Conservation (phyloP, 2,329 filamentous ascomycete species). For the Colletotrichum siamense region DNA sequence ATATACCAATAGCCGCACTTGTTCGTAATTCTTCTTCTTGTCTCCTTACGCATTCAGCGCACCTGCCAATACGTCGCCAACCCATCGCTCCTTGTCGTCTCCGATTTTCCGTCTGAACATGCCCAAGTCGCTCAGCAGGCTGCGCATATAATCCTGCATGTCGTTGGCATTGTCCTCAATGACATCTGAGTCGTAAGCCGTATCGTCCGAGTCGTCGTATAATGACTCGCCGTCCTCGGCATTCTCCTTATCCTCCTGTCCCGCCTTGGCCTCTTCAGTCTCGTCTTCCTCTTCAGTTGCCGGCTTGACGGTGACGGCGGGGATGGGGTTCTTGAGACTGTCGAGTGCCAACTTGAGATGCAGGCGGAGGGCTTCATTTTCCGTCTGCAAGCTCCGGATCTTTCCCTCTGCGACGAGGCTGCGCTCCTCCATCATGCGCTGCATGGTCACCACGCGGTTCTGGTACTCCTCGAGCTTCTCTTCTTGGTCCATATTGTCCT, state of each 20-base stretch:
- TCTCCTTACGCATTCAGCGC: conserved; percentile 43
- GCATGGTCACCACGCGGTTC: conserved; percentile 85
- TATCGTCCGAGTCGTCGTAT: conserved; percentile 48
- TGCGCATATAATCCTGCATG: conserved; percentile 85
- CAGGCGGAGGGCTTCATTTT: conserved; percentile 88
- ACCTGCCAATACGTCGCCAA: conserved; percentile 62
- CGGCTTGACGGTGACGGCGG: conserved; percentile 52
- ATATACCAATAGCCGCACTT: neutral
- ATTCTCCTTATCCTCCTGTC: conserved; percentile 52
- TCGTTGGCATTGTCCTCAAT: conserved; percentile 63
- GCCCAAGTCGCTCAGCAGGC: conserved; percentile 79
- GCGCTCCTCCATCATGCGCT: conserved; percentile 94
- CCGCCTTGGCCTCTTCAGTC: conserved; percentile 5
- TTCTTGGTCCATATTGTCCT: conserved; percentile 78
- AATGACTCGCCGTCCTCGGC: conserved; percentile 63
- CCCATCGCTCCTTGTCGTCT: conserved; percentile 77
- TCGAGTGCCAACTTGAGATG: conserved; percentile 88
- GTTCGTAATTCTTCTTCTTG: neutral
- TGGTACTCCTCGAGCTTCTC: conserved; percentile 95
- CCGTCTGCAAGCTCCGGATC: conserved; percentile 85
- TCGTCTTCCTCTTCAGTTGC: conserved; percentile 1
- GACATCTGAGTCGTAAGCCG: conserved; percentile 44
- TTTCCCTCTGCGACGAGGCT: conserved; percentile 91
- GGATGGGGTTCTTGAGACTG: conserved; percentile 91
- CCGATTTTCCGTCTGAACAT: conserved; percentile 86